A percentile compares a stretch with the other conserved stretches of the same genome.
These are phyloP conservation scores for Xylariomycetidae sp. DNA, from an alignment of 2,329 filamentous ascomycete genomes.

Conservation along the genomic window DNA sequence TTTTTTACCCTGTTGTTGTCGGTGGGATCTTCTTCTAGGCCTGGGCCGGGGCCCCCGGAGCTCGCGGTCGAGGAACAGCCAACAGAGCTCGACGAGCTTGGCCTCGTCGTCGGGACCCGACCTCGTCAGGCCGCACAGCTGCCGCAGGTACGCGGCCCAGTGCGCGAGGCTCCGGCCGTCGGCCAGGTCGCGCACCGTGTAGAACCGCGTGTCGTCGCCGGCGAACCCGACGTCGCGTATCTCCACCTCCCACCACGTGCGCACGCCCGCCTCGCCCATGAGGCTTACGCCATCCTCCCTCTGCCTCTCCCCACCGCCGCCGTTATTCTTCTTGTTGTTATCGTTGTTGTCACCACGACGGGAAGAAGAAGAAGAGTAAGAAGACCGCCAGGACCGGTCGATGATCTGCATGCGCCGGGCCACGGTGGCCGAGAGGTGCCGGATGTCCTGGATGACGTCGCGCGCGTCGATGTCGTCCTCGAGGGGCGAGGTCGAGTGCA, in stretches of 20 bases:
- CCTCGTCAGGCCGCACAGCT: slow-evolving; percentile 11
- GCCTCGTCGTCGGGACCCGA: slow-evolving; percentile 15
- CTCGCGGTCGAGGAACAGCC: slow-evolving; percentile 23
- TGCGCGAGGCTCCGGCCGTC: slow-evolving; percentile 13
- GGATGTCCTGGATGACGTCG: slow-evolving; percentile 15
- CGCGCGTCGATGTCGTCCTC: slow-evolving; percentile 7
- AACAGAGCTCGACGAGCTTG: slow-evolving; percentile 22
- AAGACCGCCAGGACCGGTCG: slow-evolving; percentile 20
- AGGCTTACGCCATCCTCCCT: slow-evolving; percentile 12
- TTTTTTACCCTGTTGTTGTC: no score
- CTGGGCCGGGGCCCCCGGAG: slow-evolving; percentile 16
- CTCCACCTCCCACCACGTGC: slow-evolving; percentile 17
- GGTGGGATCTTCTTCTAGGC: no score
- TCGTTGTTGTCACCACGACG: no score
- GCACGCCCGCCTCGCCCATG: slow-evolving; percentile 15
- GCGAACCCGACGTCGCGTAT: slow-evolving; percentile 8
- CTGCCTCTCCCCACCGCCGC: no score
- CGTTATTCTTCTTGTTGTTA: no score
- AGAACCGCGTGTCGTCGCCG: slow-evolving; percentile 18
- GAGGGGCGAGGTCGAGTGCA: slow-evolving; percentile 5
- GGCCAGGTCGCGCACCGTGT: slow-evolving; percentile 16
- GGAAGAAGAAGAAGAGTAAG: no score
- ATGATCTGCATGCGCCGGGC: slow-evolving; percentile 19
- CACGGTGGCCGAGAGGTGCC: slow-evolving; percentile 13
- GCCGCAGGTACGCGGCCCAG: slow-evolving; percentile 17